phyloP scores from a whole-genome alignment of 2,329 filamentous ascomycete species.

The Akanthomyces dipterigenus region DNA sequence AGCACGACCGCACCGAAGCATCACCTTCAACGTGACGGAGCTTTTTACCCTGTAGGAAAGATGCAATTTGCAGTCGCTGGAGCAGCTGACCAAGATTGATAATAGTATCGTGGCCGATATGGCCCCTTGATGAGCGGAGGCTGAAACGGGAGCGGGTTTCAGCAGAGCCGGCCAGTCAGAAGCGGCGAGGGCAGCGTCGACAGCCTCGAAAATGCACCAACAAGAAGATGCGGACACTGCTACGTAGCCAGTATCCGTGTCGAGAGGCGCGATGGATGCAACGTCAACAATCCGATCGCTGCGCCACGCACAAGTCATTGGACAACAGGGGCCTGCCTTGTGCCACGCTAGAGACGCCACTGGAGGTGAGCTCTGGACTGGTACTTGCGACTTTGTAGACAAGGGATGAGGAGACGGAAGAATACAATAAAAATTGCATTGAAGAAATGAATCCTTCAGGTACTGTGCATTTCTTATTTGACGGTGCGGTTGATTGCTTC shows the following conservation, averaged over 20 bases:
- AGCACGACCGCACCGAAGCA: background rate
- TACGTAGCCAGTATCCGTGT: too few relatives aligned
- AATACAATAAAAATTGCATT: background rate
- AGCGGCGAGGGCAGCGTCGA: background rate
- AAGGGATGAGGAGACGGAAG: background rate
- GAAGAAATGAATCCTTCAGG: background rate
- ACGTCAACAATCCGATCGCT: too few relatives aligned
- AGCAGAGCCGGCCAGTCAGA: background rate
- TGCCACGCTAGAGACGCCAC: background rate
- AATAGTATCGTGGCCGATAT: background rate
- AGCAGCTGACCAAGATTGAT: too few relatives aligned
- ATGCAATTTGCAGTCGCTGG: too few relatives aligned
- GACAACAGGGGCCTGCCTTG: background rate
- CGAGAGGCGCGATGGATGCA: too few relatives aligned
- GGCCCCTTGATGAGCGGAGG: background rate
- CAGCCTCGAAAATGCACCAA: background rate
- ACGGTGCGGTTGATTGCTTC: background rate
- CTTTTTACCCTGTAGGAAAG: too few relatives aligned
- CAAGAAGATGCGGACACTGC: too few relatives aligned
- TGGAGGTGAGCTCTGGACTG: background rate
- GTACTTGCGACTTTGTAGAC: background rate
- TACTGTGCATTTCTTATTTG: background rate
- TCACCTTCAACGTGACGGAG: too few relatives aligned
- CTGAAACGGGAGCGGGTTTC: slow-evolving; percentile 11
- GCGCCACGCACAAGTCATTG: too few relatives aligned